Evolutionary conservation across 768 basidiomycete genomes (phyloP), one percentile per base, ranked within the genome.

Genomic region (Leucocoprinus birnbaumii): DNA sequence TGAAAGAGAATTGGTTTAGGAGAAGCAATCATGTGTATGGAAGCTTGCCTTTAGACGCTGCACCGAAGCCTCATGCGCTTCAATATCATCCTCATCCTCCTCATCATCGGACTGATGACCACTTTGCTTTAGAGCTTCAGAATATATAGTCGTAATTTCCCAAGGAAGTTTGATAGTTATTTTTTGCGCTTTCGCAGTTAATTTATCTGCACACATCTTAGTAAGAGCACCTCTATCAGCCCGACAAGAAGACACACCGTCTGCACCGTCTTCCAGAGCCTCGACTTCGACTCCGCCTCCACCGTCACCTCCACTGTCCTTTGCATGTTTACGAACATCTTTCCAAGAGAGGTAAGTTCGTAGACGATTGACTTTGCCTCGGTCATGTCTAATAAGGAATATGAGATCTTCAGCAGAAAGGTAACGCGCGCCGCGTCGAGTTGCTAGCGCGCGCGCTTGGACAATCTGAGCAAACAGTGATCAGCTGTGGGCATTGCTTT

Each of bases 271-370:
- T 60, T 94, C 93, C 6, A 91, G 69, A 1, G 78, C 84, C 64
- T 93, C 94, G 3, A 91, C 86, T 65, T 93, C 91, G 2, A 89
- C 87, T 5, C 82, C 89, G 18, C 79, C 89, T 24, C 83, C 90
- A 2, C 83, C 90, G 56, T 88, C 90, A 9, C 88, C 91, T 40
- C 86, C 89, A 21, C 87, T 85, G 63, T 97, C 92, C 66, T 96
- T 96, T 3, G 93, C 93, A 57, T 93, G 91, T 63, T 96, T 97
- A 13, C 95, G 83, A 16, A 98, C 95, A 61, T 97, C 95, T 64
- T 96, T 97, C 95, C 95, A 98, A 0, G 91, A 92, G 21, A 98
- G 80, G 65, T 97, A 98, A 9, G 92, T 96, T 31, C 93, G 74
- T 25, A 98, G 76, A 42, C 95, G 80, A 71, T 97, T 96, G 58